phyloP scores from a whole-genome alignment of 352 stramenopile species.

The Globisporangium uncinulatum region DNA sequence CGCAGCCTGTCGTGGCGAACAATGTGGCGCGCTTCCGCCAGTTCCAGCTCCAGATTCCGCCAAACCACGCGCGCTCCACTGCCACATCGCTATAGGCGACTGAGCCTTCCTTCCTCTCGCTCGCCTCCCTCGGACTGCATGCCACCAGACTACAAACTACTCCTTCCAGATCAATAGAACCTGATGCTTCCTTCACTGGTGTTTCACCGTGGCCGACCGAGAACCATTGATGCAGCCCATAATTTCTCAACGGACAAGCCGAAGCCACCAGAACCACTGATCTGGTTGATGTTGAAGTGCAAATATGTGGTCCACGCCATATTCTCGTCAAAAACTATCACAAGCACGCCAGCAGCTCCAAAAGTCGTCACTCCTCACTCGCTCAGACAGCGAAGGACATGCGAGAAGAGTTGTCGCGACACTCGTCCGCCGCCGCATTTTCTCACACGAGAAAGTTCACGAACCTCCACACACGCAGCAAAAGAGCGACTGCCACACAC shows the following conservation, averaged over 20 bases:
- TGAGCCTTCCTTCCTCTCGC: neutral
- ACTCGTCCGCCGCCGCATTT: neutral
- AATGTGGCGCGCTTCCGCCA: conserved; percentile 27
- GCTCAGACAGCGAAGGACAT: neutral
- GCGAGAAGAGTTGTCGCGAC: neutral
- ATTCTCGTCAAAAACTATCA: neutral
- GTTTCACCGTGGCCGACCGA: neutral
- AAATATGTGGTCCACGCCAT: too few species aligned
- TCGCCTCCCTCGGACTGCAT: too few species aligned
- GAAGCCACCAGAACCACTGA: neutral
- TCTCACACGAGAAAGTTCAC: neutral
- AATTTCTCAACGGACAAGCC: too few species aligned
- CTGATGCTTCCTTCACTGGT: neutral
- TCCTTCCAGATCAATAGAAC: neutral
- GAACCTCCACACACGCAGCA: neutral
- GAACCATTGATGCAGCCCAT: too few species aligned
- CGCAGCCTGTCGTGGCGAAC: conserved; percentile 15
- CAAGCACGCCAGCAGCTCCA: neutral
- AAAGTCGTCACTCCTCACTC: neutral
- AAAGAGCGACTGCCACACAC: neutral
- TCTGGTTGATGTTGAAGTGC: neutral
- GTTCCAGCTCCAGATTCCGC: conserved; percentile 53
- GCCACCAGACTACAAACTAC: neutral
- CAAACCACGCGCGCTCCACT: conserved; percentile 27
- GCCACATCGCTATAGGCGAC: neutral